Conservation (phyloP, 2,329 filamentous ascomycete species). For the Venturia aucupariae region DNA sequence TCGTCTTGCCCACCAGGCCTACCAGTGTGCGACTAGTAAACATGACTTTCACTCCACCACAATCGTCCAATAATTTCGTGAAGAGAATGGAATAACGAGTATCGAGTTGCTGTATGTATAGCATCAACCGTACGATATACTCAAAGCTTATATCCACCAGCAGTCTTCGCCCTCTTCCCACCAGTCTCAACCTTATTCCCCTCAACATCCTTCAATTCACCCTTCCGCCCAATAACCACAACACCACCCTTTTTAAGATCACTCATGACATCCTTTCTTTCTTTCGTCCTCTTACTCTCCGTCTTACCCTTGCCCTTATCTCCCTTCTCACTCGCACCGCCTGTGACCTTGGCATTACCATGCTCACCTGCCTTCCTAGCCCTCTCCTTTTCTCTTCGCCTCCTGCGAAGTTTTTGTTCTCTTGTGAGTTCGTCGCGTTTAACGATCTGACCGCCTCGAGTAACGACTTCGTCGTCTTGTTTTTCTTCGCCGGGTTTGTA, state of each 20-base stretch:
- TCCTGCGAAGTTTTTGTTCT: constrained; percentile 70
- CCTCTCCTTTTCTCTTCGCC: constrained; percentile 78
- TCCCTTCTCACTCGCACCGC: constrained; percentile 33
- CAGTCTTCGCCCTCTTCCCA: constrained; percentile 11
- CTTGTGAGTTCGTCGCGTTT: constrained; percentile 78
- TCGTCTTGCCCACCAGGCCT: too few relatives aligned
- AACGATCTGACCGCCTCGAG: constrained; percentile 68
- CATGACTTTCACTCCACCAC: too few relatives aligned
- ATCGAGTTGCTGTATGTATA: too few relatives aligned
- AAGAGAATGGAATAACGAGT: too few relatives aligned
- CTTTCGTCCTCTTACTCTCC: constrained; percentile 53
- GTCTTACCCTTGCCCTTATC: constrained; percentile 37
- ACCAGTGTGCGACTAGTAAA: too few relatives aligned
- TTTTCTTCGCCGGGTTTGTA: constrained; percentile 70
- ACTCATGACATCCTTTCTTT: constrained; percentile 50
- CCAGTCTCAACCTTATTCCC: constrained; percentile 43
- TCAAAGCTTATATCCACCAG: constrained; percentile 7
- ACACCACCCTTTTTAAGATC: constrained; percentile 78
- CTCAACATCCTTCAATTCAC: constrained; percentile 73
- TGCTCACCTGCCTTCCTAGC: constrained; percentile 58
- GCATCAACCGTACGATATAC: too few relatives aligned
- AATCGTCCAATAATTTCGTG: too few relatives aligned
- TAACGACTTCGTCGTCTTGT: constrained; percentile 61
- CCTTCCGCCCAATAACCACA: constrained; percentile 84
- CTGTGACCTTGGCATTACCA: constrained; percentile 15